Conservation (phyloP, 2,329 filamentous ascomycete genomes). For the Pseudocercospora eumusae region DNA sequence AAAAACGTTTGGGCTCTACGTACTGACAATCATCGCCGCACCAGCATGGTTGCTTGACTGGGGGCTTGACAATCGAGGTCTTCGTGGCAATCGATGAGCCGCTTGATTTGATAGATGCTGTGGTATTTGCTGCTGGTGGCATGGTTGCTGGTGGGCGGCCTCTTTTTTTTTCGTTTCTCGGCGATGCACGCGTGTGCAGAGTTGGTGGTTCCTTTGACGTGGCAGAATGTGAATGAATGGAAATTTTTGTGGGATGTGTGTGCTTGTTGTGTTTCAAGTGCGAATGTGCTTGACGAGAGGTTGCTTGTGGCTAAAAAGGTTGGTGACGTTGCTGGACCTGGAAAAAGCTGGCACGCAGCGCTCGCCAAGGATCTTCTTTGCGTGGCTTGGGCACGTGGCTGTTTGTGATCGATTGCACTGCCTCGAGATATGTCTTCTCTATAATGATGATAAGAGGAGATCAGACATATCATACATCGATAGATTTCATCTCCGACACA, state of each 20-base stretch:
- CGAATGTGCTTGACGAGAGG: neutral
- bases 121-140: constrained; percentile 35
- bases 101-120: constrained; percentile 26
- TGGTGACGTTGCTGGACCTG: neutral
- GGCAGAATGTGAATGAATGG: neutral
- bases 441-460: neutral
- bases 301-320: neutral
- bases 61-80: constrained; percentile 24
- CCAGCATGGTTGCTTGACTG: constrained; percentile 40
- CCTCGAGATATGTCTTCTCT: too few species aligned
- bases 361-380: neutral
- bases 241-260: neutral
- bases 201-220: neutral
- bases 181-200: neutral
- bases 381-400: neutral
- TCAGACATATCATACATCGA: too few species aligned
- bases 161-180: neutral
- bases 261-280: constrained; percentile 5
- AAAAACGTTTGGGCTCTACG: too few species aligned
- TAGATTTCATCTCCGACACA: neutral
- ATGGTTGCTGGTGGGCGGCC: constrained; percentile 17
- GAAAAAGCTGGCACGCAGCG: neutral
- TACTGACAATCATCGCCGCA: constrained; percentile 33
- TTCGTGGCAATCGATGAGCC: constrained; percentile 25
- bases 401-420: too few species aligned